Percentiles rank a stretch among this genome's conserved stretches.
Conservation (phyloP, 108 stramenopile genomes). For the Craspedostauros australis region DNA sequence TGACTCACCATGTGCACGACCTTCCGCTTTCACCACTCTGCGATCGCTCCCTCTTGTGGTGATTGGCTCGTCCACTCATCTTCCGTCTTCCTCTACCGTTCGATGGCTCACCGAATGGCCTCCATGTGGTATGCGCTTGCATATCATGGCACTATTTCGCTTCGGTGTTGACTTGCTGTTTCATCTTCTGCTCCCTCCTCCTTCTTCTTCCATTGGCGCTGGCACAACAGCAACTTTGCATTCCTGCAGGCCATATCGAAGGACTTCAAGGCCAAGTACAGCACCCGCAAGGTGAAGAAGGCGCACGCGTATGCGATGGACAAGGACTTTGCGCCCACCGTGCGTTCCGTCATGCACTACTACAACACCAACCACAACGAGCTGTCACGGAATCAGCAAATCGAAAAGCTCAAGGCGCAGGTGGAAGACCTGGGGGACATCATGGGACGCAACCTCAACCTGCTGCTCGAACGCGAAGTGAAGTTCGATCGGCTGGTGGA, state of each 20-base stretch:
- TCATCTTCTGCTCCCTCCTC: constrained; percentile 7
- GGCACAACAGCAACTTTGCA: constrained; percentile 45
- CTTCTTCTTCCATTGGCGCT: constrained; percentile 13
- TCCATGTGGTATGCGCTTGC: too few species aligned
- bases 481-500: constrained; percentile 42
- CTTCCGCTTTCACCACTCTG: too few species aligned
- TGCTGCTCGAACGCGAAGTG: constrained; percentile 52
- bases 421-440: constrained; percentile 68
- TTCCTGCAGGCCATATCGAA: constrained; percentile 48
- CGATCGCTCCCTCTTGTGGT: too few species aligned
- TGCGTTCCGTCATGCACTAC: constrained; percentile 60
- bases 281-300: constrained; percentile 29
- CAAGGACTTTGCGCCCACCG: constrained; percentile 40
- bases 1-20: too few species aligned
- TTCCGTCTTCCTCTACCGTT: too few species aligned
- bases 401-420: constrained; percentile 29
- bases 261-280: constrained; percentile 46
- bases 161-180: too few species aligned
- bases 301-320: constrained; percentile 71
- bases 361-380: constrained; percentile 60
- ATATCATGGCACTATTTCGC: too few species aligned
- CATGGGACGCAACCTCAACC: constrained; percentile 54
- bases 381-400: constrained; percentile 30
- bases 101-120: too few species aligned
- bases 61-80: too few species aligned